Evolutionary conservation across 164 flowering plant genomes (phyloP).

Genomic region (Platanus orientalis): DNA sequence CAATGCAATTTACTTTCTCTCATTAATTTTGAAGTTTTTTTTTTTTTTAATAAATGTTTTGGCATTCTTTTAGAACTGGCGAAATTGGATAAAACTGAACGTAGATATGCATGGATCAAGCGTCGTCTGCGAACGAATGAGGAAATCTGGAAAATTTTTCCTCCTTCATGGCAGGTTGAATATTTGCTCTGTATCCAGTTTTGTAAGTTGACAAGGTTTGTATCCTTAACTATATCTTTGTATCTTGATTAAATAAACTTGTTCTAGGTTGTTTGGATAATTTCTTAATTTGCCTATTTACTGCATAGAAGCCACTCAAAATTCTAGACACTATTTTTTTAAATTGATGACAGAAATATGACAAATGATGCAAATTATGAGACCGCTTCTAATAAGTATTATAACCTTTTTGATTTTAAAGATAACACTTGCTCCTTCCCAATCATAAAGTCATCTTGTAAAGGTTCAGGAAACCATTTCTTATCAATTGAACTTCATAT

Average conservation of each 20-base stretch:
- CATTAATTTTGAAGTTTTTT: constrained; percentile 7
- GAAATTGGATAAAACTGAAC: constrained; percentile 88
- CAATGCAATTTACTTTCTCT: not conserved
- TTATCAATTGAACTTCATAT: too few species aligned
- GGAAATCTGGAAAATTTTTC: constrained; percentile 96
- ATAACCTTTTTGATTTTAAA: not conserved
- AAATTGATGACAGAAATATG: not conserved
- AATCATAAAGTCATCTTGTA: too few species aligned
- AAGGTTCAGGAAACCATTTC: too few species aligned
- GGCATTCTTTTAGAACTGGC: constrained; percentile 56
- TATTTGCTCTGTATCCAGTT: constrained; percentile 93
- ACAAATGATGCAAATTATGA: not conserved
- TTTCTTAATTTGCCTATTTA: not conserved
- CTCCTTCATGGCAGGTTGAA: constrained; percentile 86
- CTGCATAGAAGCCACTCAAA: not conserved
- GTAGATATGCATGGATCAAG: constrained; percentile 99
- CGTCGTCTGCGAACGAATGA: constrained; percentile 94
- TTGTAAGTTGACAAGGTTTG: constrained; percentile 94
- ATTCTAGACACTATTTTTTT: not conserved
- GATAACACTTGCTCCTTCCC: too few species aligned
- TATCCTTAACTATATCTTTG: not conserved
- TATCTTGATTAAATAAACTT: not conserved
- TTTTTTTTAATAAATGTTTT: constrained; percentile 5
- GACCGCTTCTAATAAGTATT: not conserved
- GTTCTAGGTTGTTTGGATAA: not conserved